A percentile compares a stretch with the other conserved stretches of the same genome.
Conservation (phyloP, 352 stramenopile species). For the Phytophthora crassamura region DNA sequence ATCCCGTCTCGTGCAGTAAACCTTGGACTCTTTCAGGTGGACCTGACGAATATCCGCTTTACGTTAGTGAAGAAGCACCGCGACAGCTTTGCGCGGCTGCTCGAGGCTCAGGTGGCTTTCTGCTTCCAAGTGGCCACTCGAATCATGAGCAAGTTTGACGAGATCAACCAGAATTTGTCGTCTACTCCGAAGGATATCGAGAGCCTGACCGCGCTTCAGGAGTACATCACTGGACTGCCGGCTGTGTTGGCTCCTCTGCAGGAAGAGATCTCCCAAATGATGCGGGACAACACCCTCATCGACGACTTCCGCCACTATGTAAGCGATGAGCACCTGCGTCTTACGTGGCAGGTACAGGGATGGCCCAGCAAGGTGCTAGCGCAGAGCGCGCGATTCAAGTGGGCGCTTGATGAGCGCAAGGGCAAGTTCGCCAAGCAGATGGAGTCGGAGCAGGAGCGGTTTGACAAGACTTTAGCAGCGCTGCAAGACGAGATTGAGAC, state of each 20-base stretch:
- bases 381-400: constrained; percentile 83
- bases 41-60: constrained; percentile 83
- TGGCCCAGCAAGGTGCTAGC: constrained; percentile 91
- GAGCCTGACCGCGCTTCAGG: constrained; percentile 86
- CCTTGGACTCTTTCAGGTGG: constrained; percentile 79
- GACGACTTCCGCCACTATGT: constrained; percentile 88
- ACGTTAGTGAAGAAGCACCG: constrained; percentile 80
- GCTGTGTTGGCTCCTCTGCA: constrained; percentile 74
- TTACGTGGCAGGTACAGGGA: constrained; percentile 91
- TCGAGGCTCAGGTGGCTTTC: constrained; percentile 73
- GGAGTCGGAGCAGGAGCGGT: constrained; percentile 94
- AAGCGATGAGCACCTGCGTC: constrained; percentile 83
- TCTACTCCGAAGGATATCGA: constrained; percentile 93
- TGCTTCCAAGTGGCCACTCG: constrained; percentile 73
- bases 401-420: constrained; percentile 82
- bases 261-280: constrained; percentile 83
- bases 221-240: constrained; percentile 86
- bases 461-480: constrained; percentile 84
- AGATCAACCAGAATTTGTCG: constrained; percentile 84
- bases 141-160: constrained; percentile 85
- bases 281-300: constrained; percentile 80
- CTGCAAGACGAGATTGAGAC: constrained; percentile 92
- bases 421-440: constrained; percentile 93
- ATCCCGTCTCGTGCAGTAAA: constrained; percentile 75
- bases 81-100: constrained; percentile 73